Evolutionary conservation across 768 basidiomycete species (phyloP).

Genomic region (Lyophyllum semitale): DNA sequence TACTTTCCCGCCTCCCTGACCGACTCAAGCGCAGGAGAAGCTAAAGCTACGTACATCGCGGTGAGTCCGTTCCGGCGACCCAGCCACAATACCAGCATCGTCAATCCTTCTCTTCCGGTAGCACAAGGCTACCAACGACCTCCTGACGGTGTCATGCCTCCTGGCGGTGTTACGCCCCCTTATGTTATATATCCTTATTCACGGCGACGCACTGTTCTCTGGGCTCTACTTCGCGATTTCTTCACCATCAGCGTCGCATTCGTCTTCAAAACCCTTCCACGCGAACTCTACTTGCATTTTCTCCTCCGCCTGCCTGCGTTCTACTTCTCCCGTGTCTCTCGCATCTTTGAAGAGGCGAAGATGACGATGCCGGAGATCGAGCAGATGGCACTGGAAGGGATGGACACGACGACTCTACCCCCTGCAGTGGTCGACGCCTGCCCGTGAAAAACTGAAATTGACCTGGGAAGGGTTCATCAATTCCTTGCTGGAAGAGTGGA

Average conservation of each 20-base stretch:
- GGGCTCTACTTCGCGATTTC: constrained; percentile 55
- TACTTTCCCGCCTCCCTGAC: too few species aligned
- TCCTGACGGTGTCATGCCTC: too few species aligned
- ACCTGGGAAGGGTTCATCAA: constrained; percentile 68
- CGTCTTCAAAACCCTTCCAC: constrained; percentile 33
- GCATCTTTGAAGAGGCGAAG: constrained; percentile 74
- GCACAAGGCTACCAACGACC: not conserved
- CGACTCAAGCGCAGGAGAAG: too few species aligned
- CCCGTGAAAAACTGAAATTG: constrained; percentile 48
- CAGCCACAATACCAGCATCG: not conserved
- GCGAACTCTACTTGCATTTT: constrained; percentile 19
- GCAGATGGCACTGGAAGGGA: constrained; percentile 44
- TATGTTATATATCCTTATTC: constrained; percentile 10
- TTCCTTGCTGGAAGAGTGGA: constrained; percentile 69
- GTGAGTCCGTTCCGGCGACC: constrained; percentile 17
- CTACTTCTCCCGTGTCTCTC: constrained; percentile 78
- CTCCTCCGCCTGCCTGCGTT: constrained; percentile 70
- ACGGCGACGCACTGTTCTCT: constrained; percentile 6
- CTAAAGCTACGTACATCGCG: too few species aligned
- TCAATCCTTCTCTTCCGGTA: not conserved
- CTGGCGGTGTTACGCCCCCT: not conserved
- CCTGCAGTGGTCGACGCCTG: constrained; percentile 25
- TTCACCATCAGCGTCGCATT: constrained; percentile 31
- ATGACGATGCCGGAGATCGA: constrained; percentile 70
- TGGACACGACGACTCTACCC: constrained; percentile 27